Evolutionary conservation across 2,329 filamentous ascomycete species (phyloP).

Genomic region (Sporothrix dimorphospora): DNA sequence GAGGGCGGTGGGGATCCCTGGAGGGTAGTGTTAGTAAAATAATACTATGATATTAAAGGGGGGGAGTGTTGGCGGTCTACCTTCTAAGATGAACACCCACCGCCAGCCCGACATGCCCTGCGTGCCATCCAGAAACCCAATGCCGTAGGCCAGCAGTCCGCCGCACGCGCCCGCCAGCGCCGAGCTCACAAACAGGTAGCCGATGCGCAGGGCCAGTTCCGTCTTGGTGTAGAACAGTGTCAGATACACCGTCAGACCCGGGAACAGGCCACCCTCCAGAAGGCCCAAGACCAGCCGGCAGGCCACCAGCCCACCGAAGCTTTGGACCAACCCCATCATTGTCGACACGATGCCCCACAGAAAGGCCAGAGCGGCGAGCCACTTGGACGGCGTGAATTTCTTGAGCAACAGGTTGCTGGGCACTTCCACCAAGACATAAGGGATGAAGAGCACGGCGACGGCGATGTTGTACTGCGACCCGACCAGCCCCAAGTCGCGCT

Average conservation of each 20-base stretch:
- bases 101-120: conserved; percentile 69
- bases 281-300: conserved; percentile 69
- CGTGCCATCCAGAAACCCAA: conserved; percentile 72
- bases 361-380: conserved; percentile 66
- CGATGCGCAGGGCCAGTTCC: conserved; percentile 72
- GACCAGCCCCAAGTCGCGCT: conserved; percentile 62
- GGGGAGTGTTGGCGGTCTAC: background rate
- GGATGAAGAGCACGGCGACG: conserved; percentile 69
- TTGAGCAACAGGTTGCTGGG: conserved; percentile 68
- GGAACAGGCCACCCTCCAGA: conserved; percentile 71
- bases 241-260: conserved; percentile 69
- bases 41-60: too few relatives aligned
- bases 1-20: conserved; percentile 19
- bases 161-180: conserved; percentile 73
- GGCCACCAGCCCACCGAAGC: conserved; percentile 67
- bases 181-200: conserved; percentile 71
- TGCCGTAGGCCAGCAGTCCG: conserved; percentile 72
- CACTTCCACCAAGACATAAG: conserved; percentile 64
- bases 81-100: conserved; percentile 23
- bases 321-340: conserved; percentile 68
- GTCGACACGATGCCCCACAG: conserved; percentile 71
- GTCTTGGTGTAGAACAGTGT: conserved; percentile 77
- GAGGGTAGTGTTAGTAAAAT: too few relatives aligned
- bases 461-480: conserved; percentile 71
- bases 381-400: conserved; percentile 63